Percentiles rank a stretch among this genome's conserved stretches.
Evolutionary conservation across 129 eudicot species (phyloP).

Genomic region (Apium graveolens): DNA sequence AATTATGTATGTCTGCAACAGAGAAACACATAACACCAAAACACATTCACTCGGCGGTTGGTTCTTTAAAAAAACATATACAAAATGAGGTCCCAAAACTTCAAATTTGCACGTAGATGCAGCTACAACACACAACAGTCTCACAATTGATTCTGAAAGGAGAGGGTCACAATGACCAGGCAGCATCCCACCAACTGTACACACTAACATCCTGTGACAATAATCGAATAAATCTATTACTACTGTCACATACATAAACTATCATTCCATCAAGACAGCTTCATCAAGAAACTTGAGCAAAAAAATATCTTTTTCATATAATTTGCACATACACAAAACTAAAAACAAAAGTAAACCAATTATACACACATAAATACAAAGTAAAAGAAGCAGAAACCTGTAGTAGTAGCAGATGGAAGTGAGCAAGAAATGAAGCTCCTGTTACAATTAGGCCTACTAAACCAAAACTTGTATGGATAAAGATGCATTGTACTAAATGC

Average conservation of each 20-base stretch:
- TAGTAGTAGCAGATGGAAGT: constrained; percentile 18
- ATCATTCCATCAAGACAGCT: background rate
- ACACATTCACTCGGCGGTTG: background rate
- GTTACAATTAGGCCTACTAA: constrained; percentile 26
- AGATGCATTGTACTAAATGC: constrained; percentile 36
- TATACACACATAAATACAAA: background rate
- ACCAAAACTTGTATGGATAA: constrained; percentile 26
- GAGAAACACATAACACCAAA: background rate
- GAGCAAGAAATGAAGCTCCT: constrained; percentile 33
- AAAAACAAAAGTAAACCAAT: background rate
- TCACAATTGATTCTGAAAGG: background rate
- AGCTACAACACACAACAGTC: background rate
- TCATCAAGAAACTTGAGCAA: background rate
- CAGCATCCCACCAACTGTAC: too few species aligned
- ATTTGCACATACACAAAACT: background rate
- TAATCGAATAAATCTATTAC: background rate
- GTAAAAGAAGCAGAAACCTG: constrained; percentile 16
- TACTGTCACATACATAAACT: background rate
- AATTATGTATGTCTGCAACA: background rate
- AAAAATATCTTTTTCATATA: background rate
- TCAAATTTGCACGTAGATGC: background rate
- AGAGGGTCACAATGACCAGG: background rate
- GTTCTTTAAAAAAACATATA: background rate
- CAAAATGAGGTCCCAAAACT: background rate
- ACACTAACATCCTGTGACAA: too few species aligned